phyloP scores from a whole-genome alignment of 805 yeast genomes.

The Pichia pseudocactophila region DNA sequence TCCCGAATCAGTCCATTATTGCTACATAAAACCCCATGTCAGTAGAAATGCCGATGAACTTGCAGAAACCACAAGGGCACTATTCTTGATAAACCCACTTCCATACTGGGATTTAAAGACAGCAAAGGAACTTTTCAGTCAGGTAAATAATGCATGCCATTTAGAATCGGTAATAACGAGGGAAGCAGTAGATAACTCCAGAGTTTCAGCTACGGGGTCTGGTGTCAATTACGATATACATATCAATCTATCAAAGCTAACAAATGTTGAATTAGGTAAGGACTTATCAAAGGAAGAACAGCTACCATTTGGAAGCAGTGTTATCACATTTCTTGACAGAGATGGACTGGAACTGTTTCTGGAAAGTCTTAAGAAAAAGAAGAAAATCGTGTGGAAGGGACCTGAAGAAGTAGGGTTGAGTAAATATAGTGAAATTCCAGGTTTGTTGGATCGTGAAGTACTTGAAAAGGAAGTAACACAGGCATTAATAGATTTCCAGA shows the following conservation, averaged over 20 bases:
- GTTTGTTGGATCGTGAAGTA: slow-evolving; percentile 39
- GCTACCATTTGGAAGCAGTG: slow-evolving; percentile 66
- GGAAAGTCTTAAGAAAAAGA: slow-evolving; percentile 45
- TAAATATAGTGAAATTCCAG: slow-evolving; percentile 35
- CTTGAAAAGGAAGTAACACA: slow-evolving; percentile 50
- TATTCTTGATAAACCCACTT: slow-evolving; percentile 78
- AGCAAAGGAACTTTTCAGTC: slow-evolving; percentile 48
- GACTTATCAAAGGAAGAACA: slow-evolving; percentile 30
- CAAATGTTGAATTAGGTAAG: slow-evolving; percentile 38
- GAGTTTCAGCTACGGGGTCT: slow-evolving; percentile 9
- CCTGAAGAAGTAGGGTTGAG: slow-evolving; percentile 23
- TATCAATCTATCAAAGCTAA: slow-evolving; percentile 47
- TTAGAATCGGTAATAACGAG: slow-evolving; percentile 34
- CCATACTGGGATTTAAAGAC: slow-evolving; percentile 43
- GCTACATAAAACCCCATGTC: slow-evolving; percentile 59
- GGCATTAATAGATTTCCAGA: slow-evolving; percentile 58
- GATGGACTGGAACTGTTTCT: slow-evolving; percentile 58
- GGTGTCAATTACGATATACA: slow-evolving; percentile 31
- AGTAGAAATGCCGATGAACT: slow-evolving; percentile 31
- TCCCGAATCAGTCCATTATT: slow-evolving; percentile 37
- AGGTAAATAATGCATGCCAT: slow-evolving; percentile 56
- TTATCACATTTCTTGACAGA: slow-evolving; percentile 68
- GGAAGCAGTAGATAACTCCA: slow-evolving; percentile 26
- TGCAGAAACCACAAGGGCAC: slow-evolving; percentile 37
- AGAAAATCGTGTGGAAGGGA: slow-evolving; percentile 33